Evolutionary conservation across 2,329 filamentous ascomycete species (phyloP).

Genomic region (Fulvia fulva): DNA sequence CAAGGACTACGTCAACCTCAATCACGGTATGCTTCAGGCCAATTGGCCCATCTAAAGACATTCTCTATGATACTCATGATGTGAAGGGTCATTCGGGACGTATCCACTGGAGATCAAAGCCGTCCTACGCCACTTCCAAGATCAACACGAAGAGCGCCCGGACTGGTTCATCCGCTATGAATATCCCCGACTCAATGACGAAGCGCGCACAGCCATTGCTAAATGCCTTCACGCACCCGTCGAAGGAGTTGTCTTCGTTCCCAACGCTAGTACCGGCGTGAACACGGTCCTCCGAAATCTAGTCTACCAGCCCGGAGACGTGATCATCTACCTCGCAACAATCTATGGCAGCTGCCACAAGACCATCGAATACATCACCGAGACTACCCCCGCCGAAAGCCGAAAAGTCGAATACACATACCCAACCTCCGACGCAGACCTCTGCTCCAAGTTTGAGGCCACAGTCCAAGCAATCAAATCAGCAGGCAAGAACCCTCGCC

Average conservation of each 20-base stretch:
- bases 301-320: constrained; percentile 64
- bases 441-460: constrained; percentile 59
- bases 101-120: constrained; percentile 61
- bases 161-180: constrained; percentile 73
- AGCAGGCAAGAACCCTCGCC: constrained; percentile 58
- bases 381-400: constrained; percentile 53
- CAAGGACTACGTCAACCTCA: constrained; percentile 66
- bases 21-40: constrained; percentile 60
- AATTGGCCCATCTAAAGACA: not conserved
- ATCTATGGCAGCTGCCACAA: constrained; percentile 77
- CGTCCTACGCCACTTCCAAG: constrained; percentile 61
- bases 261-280: constrained; percentile 74
- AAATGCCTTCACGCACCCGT: constrained; percentile 61
- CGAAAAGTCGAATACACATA: constrained; percentile 60
- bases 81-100: constrained; percentile 71
- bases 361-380: constrained; percentile 66
- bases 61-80: not conserved
- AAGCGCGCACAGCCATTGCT: constrained; percentile 62
- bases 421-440: constrained; percentile 65
- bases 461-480: constrained; percentile 52
- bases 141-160: constrained; percentile 62
- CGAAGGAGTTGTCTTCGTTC: constrained; percentile 63
- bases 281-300: constrained; percentile 79
- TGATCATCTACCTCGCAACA: constrained; percentile 73
- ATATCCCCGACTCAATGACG: constrained; percentile 59